Evolutionary conservation across 2,329 filamentous ascomycete species (phyloP), one percentile per base, ranked within the genome.

Genomic region (Moelleriella libera): DNA sequence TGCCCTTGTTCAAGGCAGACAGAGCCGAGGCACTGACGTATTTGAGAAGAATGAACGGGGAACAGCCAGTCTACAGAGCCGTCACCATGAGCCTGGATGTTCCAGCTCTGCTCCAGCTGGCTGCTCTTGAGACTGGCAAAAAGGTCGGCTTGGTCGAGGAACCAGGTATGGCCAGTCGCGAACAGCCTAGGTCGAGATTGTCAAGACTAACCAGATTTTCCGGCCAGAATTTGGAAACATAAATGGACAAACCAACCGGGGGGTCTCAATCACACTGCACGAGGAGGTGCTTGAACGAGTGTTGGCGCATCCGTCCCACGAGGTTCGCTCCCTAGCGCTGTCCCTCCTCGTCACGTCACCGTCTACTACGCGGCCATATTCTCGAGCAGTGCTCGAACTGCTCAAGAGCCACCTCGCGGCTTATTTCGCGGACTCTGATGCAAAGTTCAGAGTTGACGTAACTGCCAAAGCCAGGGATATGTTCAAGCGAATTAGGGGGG

Each of bases 381-480:
- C 82, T 0, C 57, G 65, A 0, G 71, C 68, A 8, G 74, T 82
- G 0, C 69, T 96, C 3, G 61, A 66, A 3, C 71, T 83, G 10
- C 67, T 97, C 2, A 72, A 72, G 47, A 70, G 68, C 34, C 79
- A 86, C 49, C 65, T 97, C 4, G 72, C 76, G 1, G 75, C 82
- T 12, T 79, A 90, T 52, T 83, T 94, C 59, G 79, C 87, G 3
- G 89, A 96, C 52, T 80, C 85, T 0, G 88, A 96, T 59, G 82
- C 90, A 5, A 88, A 90, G 56, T 84, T 89, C 53, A 80, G 92
- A 48, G 83, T 89, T 49, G 87, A 94, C 54, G 72, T 94, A 2
- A 72, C 90, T 30, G 80, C 80, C 29, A 76, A 85, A 51, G 79
- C 83, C 2, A 82, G 86, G 51, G 81, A 82, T 55, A 78, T 97